These are phyloP conservation scores for Wilcoxina mikolae DNA, from an alignment of 495 filamentous ascomycete genomes.

Conservation along the genomic window DNA sequence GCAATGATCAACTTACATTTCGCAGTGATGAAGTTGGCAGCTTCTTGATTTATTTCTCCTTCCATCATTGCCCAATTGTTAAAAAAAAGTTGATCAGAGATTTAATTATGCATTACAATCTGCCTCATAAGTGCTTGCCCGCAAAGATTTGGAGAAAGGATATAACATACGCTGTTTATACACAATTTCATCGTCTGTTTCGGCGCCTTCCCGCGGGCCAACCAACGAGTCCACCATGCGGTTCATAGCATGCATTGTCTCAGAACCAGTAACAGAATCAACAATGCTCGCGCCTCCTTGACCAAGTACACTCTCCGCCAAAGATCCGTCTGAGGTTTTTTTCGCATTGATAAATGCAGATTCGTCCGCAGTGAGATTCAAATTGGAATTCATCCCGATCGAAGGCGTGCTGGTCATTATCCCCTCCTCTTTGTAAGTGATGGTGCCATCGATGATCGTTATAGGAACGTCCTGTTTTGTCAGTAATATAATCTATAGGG, in stretches of 20 bases:
- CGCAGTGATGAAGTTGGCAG: too few relatives aligned
- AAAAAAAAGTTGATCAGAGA: too few relatives aligned
- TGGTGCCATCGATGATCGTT: slow-evolving; percentile 36
- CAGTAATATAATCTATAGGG: neutral
- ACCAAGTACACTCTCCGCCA: slow-evolving; percentile 21
- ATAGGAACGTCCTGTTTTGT: slow-evolving; percentile 21
- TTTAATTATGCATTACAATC: too few relatives aligned
- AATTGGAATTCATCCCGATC: slow-evolving; percentile 21
- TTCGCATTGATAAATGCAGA: slow-evolving; percentile 3
- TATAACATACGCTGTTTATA: neutral
- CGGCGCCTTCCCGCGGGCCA: slow-evolving; percentile 30
- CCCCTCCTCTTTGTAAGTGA: slow-evolving; percentile 43
- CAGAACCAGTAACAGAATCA: slow-evolving; percentile 22
- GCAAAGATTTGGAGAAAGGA: too few relatives aligned
- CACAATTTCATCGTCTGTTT: slow-evolving; percentile 5
- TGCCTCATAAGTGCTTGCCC: too few relatives aligned
- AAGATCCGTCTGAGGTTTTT: neutral
- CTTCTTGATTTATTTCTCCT: too few relatives aligned
- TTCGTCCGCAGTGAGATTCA: slow-evolving; percentile 13
- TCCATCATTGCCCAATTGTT: too few relatives aligned
- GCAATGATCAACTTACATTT: too few relatives aligned
- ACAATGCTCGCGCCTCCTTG: slow-evolving; percentile 26
- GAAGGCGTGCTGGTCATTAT: slow-evolving; percentile 31
- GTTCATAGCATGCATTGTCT: slow-evolving; percentile 36
- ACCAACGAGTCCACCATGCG: slow-evolving; percentile 55